Percentiles rank a stretch among this genome's conserved stretches.
Conservation (phyloP, 2,329 filamentous ascomycete species). For the Tolypocladium tropicale region DNA sequence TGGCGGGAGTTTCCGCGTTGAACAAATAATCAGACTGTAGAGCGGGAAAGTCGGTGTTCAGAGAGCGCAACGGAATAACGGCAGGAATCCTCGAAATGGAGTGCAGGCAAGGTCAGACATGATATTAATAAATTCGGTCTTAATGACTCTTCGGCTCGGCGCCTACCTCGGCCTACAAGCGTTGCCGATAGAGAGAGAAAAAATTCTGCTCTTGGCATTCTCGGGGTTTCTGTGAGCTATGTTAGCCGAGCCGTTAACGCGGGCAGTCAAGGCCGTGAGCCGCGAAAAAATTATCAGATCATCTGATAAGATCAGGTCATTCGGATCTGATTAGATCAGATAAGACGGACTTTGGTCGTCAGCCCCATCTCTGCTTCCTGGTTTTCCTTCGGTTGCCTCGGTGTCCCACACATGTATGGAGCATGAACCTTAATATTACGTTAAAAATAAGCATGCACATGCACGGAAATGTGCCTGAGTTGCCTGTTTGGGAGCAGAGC, state of each 20-base stretch:
- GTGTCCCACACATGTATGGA: neutral
- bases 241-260: neutral
- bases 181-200: neutral
- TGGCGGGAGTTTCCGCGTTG: neutral
- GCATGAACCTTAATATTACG: neutral
- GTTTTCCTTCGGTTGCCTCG: neutral
- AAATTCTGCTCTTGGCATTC: neutral
- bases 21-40: no score
- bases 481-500: neutral
- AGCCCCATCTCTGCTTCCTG: neutral
- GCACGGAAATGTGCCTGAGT: neutral
- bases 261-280: neutral
- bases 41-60: no score
- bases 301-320: conserved; percentile 4
- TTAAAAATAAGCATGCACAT: neutral
- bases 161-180: neutral
- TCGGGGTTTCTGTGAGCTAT: neutral
- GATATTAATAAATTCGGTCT: neutral
- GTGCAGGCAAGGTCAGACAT: neutral
- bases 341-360: neutral
- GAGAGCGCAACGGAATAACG: no score
- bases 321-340: conserved; percentile 1
- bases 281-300: conserved; percentile 1
- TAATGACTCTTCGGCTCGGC: neutral
- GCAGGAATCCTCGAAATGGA: no score